Conservation (phyloP, 208 protist genomes). For the Lotmaria passim region DNA sequence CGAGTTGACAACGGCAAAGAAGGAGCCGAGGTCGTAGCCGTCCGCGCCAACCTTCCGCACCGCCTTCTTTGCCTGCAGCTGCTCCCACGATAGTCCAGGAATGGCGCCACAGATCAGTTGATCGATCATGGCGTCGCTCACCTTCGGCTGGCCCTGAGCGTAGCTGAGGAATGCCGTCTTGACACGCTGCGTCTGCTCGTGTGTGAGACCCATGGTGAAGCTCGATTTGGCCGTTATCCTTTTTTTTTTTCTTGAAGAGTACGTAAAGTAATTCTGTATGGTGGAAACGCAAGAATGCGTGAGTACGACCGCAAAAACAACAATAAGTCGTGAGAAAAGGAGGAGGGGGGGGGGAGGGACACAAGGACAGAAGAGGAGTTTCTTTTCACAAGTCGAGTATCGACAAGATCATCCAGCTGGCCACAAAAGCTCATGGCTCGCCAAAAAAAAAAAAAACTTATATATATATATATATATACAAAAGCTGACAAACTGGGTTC, state of each 20-base stretch:
- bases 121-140: constrained; percentile 87
- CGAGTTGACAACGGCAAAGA: constrained; percentile 81
- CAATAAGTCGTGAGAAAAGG: not conserved
- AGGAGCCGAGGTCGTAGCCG: constrained; percentile 75
- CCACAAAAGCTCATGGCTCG: too few relatives aligned
- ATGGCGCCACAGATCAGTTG: constrained; percentile 90
- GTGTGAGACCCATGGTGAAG: constrained; percentile 62
- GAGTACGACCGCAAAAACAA: constrained; percentile 22
- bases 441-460: too few relatives aligned
- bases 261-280: too few relatives aligned
- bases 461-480: too few relatives aligned
- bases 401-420: too few relatives aligned
- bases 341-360: not conserved
- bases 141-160: constrained; percentile 77
- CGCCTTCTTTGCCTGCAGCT: constrained; percentile 77
- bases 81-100: constrained; percentile 79
- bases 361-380: too few relatives aligned
- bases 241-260: constrained; percentile 17
- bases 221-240: constrained; percentile 17
- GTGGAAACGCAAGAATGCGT: not conserved
- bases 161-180: constrained; percentile 91
- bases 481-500: too few relatives aligned
- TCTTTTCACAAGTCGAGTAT: too few relatives aligned
- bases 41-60: constrained; percentile 57
- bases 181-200: constrained; percentile 81